These are phyloP conservation scores for Solanum bulbocastanum DNA, from an alignment of 257 asterid species.

Conservation along the genomic window DNA sequence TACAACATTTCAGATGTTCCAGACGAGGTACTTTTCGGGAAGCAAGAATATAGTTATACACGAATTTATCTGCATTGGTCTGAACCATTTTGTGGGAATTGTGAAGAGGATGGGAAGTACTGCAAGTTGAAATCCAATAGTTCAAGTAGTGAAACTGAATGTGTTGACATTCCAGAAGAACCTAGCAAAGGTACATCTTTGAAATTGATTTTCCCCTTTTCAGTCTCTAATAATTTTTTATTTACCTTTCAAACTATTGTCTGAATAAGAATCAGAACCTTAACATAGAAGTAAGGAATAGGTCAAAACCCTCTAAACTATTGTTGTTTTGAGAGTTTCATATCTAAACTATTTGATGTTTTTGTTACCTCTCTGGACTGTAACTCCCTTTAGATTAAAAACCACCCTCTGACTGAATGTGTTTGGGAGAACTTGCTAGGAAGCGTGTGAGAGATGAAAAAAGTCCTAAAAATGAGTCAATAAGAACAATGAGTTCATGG, in stretches of 20 bases:
- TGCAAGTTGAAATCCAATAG: conserved; percentile 37
- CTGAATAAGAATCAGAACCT: background rate
- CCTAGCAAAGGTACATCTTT: background rate
- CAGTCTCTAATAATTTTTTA: background rate
- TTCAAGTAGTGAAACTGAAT: conserved; percentile 27
- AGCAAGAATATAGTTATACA: background rate
- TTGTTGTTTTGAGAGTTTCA: background rate
- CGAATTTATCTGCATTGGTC: conserved; percentile 30
- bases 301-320: background rate
- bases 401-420: too few relatives aligned
- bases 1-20: conserved; percentile 41
- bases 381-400: too few relatives aligned
- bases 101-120: conserved; percentile 33
- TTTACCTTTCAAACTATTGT: background rate
- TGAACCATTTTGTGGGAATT: conserved; percentile 39
- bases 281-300: background rate
- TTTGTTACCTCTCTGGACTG: too few relatives aligned
- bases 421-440: too few relatives aligned
- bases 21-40: conserved; percentile 11
- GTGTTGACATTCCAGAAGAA: conserved; percentile 26
- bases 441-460: too few relatives aligned
- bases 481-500: too few relatives aligned
- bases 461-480: too few relatives aligned
- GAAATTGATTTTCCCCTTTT: background rate
- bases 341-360: too few relatives aligned